Evolutionary conservation across 306 rosid genomes (phyloP).

Genomic region (Bauhinia variegata): DNA sequence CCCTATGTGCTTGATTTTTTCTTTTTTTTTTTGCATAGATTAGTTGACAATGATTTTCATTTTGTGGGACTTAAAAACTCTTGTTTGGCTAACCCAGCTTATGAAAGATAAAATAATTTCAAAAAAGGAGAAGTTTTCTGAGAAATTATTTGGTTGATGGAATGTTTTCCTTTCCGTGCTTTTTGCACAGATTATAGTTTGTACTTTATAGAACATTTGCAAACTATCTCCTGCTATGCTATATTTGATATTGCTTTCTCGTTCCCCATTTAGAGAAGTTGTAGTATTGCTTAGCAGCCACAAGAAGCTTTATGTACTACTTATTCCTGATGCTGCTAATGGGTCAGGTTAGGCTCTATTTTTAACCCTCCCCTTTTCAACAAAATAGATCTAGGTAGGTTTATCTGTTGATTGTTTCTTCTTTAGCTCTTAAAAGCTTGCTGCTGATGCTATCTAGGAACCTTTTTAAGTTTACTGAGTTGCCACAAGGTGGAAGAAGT

Average conservation of each 20-base stretch:
- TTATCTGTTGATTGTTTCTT: slow-evolving; percentile 14
- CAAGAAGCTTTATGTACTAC: slow-evolving; percentile 76
- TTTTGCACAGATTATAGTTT: slow-evolving; percentile 19
- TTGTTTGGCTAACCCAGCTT: not conserved
- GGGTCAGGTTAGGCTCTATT: slow-evolving; percentile 65
- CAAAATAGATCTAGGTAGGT: slow-evolving; percentile 12
- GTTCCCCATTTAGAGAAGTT: slow-evolving; percentile 63
- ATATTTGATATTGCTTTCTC: slow-evolving; percentile 17
- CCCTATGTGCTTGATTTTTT: too few relatives aligned
- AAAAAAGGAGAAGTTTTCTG: not conserved
- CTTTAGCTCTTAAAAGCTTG: slow-evolving; percentile 26
- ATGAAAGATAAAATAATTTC: slow-evolving; percentile 20
- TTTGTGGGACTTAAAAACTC: too few relatives aligned
- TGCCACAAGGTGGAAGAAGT: slow-evolving; percentile 73
- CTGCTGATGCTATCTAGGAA: slow-evolving; percentile 50
- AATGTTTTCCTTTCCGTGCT: slow-evolving; percentile 9
- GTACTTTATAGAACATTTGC: not conserved
- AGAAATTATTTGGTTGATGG: slow-evolving; percentile 23
- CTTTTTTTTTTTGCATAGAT: too few relatives aligned
- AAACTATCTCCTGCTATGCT: slow-evolving; percentile 21
- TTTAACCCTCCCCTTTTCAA: not conserved
- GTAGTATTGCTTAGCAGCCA: slow-evolving; percentile 78
- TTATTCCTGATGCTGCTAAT: slow-evolving; percentile 52
- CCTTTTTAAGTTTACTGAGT: slow-evolving; percentile 46
- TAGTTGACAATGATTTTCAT: too few relatives aligned